A percentile compares a stretch with the other conserved stretches of the same genome.
phyloP scores from a whole-genome alignment of 805 yeast genomes.

The Priceomyces haplophilus region DNA sequence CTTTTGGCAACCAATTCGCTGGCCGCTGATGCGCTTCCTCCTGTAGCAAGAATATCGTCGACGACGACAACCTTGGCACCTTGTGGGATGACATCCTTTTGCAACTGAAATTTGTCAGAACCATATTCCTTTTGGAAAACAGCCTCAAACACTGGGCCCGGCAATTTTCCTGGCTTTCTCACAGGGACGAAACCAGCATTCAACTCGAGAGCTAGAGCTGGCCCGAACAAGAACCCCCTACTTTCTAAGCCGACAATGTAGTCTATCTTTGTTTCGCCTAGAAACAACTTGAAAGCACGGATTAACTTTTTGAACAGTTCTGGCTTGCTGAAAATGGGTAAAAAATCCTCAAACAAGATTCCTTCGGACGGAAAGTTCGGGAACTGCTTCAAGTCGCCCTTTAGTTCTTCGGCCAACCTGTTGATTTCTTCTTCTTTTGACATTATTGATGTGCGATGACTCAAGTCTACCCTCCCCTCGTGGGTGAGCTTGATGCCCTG shows the following conservation, averaged over 20 bases:
- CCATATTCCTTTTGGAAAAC: conserved; percentile 91
- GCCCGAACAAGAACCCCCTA: conserved; percentile 96
- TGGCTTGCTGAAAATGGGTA: conserved; percentile 89
- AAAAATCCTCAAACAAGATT: conserved; percentile 89
- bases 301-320: conserved; percentile 74
- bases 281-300: conserved; percentile 73
- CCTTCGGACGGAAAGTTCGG: conserved; percentile 95
- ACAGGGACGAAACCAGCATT: conserved; percentile 92
- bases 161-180: conserved; percentile 93
- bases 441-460: not conserved
- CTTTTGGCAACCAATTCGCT: conserved; percentile 71
- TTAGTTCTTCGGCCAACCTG: conserved; percentile 36
- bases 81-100: conserved; percentile 71
- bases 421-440: conserved; percentile 17
- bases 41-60: conserved; percentile 97
- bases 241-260: conserved; percentile 93
- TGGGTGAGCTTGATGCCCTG: no score
- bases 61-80: conserved; percentile 83
- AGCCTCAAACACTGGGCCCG: conserved; percentile 75
- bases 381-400: conserved; percentile 54
- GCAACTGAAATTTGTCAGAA: conserved; percentile 83
- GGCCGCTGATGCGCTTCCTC: conserved; percentile 94
- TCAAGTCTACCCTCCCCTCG: not conserved
- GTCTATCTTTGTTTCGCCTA: conserved; percentile 69
- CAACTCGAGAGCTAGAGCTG: conserved; percentile 85